These are phyloP conservation scores for Lactifluus subvellereus DNA, from an alignment of 768 basidiomycete genomes.

Conservation along the genomic window DNA sequence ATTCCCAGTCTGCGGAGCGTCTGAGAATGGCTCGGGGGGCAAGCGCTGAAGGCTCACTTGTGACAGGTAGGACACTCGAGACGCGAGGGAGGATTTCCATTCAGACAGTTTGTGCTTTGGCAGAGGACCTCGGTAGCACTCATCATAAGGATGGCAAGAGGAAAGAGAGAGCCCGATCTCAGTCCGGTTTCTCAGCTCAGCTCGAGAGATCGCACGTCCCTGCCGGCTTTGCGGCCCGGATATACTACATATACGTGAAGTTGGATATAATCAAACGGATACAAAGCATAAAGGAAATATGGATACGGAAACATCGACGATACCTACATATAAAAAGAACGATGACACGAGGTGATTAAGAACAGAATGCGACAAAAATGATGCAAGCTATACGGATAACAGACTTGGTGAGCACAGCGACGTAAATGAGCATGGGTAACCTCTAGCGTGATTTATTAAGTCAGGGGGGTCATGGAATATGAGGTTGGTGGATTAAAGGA, in stretches of 20 bases:
- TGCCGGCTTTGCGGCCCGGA: conserved; percentile 13
- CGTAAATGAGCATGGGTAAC: conserved; percentile 15
- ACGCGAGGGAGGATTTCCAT: conserved; percentile 77
- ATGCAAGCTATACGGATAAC: conserved; percentile 22
- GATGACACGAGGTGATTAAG: conserved; percentile 12
- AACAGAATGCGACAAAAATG: conserved; percentile 20
- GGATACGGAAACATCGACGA: conserved; percentile 9
- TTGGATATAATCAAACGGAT: conserved; percentile 3
- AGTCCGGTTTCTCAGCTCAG: too few relatives aligned
- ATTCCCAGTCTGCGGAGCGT: conserved; percentile 57
- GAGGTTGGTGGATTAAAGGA: conserved; percentile 12
- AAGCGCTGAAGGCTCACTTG: conserved; percentile 51
- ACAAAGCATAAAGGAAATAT: conserved; percentile 14
- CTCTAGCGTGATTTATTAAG: conserved; percentile 8
- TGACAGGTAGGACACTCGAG: conserved; percentile 93
- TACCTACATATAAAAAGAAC: conserved; percentile 16
- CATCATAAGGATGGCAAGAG: conserved; percentile 28
- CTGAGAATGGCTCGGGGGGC: conserved; percentile 7
- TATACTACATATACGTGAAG: background rate
- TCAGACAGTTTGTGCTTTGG: conserved; percentile 65
- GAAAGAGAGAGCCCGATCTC: background rate
- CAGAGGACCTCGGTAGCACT: conserved; percentile 43
- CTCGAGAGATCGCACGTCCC: too few relatives aligned
- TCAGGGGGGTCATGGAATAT: conserved; percentile 2
- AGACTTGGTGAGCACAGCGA: conserved; percentile 21